These are phyloP conservation scores for Ceratobasidium sp. DNA, from an alignment of 1,284 basidiomycete genomes.

Conservation along the genomic window DNA sequence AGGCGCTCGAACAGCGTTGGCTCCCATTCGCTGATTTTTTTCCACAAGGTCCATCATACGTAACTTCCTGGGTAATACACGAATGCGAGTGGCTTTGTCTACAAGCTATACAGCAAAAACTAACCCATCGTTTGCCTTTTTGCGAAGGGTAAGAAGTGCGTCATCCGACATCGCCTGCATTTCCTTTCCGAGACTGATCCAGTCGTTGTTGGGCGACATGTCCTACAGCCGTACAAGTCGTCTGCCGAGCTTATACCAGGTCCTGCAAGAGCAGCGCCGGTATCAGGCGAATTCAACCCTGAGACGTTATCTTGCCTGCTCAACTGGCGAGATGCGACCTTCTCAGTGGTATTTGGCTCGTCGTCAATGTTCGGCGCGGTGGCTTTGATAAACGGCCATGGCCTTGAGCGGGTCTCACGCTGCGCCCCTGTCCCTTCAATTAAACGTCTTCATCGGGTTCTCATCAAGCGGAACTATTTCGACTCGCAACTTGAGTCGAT, in stretches of 20 bases:
- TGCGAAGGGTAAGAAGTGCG: neutral
- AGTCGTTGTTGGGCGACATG: neutral
- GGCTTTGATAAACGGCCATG: slow-evolving; percentile 11
- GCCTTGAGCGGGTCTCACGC: slow-evolving; percentile 17
- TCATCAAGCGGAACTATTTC: neutral
- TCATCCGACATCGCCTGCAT: neutral
- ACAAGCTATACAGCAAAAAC: neutral
- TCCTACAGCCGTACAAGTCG: neutral
- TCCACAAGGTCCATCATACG: neutral
- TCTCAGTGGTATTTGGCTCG: neutral
- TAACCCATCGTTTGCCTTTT: neutral
- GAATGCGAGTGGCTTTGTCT: neutral
- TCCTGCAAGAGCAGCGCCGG: neutral
- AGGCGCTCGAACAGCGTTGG: slow-evolving; percentile 7
- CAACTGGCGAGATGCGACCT: slow-evolving; percentile 2
- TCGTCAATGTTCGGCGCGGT: slow-evolving; percentile 24
- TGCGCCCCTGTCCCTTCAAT: slow-evolving; percentile 16
- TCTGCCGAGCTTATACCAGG: neutral
- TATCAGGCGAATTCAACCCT: slow-evolving; percentile 5
- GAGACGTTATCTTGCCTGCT: slow-evolving; percentile 7
- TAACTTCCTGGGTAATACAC: neutral
- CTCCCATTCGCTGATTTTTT: neutral
- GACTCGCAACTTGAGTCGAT: slow-evolving; percentile 1
- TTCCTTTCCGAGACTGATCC: neutral
- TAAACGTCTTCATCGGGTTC: neutral